Evolutionary conservation across 2,329 filamentous ascomycete species (phyloP).

Genomic region (Pseudogymnoascus sp.): DNA sequence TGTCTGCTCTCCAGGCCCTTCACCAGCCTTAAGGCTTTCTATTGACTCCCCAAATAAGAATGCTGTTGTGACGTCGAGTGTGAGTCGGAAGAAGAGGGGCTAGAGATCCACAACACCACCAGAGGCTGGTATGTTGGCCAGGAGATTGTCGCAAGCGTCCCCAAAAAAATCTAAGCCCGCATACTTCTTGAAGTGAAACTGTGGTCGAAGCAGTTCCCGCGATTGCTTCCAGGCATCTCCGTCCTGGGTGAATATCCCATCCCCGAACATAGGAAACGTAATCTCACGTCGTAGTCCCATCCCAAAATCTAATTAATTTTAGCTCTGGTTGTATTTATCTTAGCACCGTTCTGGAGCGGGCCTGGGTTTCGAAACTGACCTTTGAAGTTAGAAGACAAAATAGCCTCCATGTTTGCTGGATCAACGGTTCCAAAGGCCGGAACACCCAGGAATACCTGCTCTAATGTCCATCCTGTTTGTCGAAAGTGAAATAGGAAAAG

Average conservation of each 20-base stretch:
- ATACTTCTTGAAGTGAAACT: slow-evolving; percentile 29
- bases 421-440: slow-evolving; percentile 25
- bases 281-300: slow-evolving; percentile 23
- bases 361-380: slow-evolving; percentile 11
- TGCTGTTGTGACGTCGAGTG: slow-evolving; percentile 49
- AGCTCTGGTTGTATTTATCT: not conserved
- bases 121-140: slow-evolving; percentile 15
- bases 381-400: slow-evolving; percentile 22
- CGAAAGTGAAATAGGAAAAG: slow-evolving; percentile 29
- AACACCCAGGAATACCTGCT: slow-evolving; percentile 26
- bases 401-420: slow-evolving; percentile 24
- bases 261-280: slow-evolving; percentile 27
- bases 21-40: slow-evolving; percentile 19
- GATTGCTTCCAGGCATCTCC: slow-evolving; percentile 27
- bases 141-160: slow-evolving; percentile 28
- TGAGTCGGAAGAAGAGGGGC: slow-evolving; percentile 42
- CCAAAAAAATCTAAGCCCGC: slow-evolving; percentile 29
- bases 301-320: slow-evolving; percentile 21
- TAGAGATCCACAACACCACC: slow-evolving; percentile 28
- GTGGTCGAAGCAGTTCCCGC: slow-evolving; percentile 29
- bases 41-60: slow-evolving; percentile 48
- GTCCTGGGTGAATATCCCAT: slow-evolving; percentile 33
- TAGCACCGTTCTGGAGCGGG: not conserved
- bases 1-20: slow-evolving; percentile 12
- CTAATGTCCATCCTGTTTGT: slow-evolving; percentile 6